These are phyloP conservation scores for Picochlorum sp. DNA, from an alignment of 139 green algal species.

Conservation along the genomic window DNA sequence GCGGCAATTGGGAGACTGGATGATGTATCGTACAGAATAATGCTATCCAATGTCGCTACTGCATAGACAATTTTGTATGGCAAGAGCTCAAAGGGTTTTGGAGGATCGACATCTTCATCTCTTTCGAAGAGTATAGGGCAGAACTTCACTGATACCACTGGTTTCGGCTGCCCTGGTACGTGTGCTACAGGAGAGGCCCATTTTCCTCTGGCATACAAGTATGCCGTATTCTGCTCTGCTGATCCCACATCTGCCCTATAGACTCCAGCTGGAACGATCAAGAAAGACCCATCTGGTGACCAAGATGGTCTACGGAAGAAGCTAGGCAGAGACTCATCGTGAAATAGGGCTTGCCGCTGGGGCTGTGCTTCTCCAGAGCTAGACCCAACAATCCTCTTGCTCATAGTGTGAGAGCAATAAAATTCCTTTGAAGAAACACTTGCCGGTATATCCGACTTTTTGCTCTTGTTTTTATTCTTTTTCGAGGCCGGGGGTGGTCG, in stretches of 20 bases:
- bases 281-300: slow-evolving; percentile 85
- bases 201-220: slow-evolving; percentile 63
- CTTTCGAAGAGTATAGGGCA: slow-evolving; percentile 60
- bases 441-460: slow-evolving; percentile 11
- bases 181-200: slow-evolving; percentile 44
- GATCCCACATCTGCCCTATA: slow-evolving; percentile 17
- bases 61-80: slow-evolving; percentile 87
- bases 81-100: slow-evolving; percentile 37
- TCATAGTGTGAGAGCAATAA: slow-evolving; percentile 30
- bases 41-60: slow-evolving; percentile 78
- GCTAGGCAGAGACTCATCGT: slow-evolving; percentile 72
- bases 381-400: slow-evolving; percentile 21
- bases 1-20: slow-evolving; percentile 57
- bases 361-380: slow-evolving; percentile 10
- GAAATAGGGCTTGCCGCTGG: slow-evolving; percentile 62
- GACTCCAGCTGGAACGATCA: slow-evolving; percentile 72
- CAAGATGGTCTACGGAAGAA: slow-evolving; percentile 93
- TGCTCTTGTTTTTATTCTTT: slow-evolving; percentile 14
- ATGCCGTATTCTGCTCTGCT: slow-evolving; percentile 42
- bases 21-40: slow-evolving; percentile 87
- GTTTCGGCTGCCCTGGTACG: slow-evolving; percentile 34
- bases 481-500: slow-evolving; percentile 18
- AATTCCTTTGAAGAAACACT: slow-evolving; percentile 25
- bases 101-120: neutral
- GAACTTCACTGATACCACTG: slow-evolving; percentile 75